phyloP scores from a whole-genome alignment of 1,284 basidiomycete genomes.

The Vanrija sp. region DNA sequence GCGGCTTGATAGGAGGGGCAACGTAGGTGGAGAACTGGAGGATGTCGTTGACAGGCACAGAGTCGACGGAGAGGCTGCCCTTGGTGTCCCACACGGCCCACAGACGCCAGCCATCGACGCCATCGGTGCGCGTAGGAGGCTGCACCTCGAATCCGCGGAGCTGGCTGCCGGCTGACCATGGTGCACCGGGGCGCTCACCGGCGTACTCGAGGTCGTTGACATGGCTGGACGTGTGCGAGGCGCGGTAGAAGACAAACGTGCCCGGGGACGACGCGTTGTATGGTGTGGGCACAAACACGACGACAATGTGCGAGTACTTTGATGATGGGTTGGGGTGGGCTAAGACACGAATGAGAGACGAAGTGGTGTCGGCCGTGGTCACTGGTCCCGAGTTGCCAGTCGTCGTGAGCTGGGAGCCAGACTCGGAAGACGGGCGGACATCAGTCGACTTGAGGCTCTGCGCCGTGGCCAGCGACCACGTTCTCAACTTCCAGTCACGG shows the following conservation, averaged over 20 bases:
- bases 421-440: constrained; percentile 23
- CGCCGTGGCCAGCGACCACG: constrained; percentile 58
- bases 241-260: constrained; percentile 46
- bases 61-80: constrained; percentile 25
- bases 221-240: constrained; percentile 22
- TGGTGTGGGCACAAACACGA: constrained; percentile 43
- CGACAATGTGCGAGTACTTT: constrained; percentile 41
- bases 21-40: constrained; percentile 39
- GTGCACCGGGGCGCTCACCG: constrained; percentile 33
- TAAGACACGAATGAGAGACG: constrained; percentile 39
- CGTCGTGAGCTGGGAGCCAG: too few relatives aligned
- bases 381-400: constrained; percentile 1
- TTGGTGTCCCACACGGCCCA: constrained; percentile 50
- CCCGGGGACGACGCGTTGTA: constrained; percentile 33
- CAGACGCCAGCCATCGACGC: constrained; percentile 43
- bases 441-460: constrained; percentile 44
- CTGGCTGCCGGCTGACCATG: constrained; percentile 26
- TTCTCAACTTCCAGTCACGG: constrained; percentile 75
- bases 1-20: constrained; percentile 14
- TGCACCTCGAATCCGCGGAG: constrained; percentile 49
- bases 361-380: constrained; percentile 10
- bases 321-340: constrained; percentile 32
- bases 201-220: constrained; percentile 37
- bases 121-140: constrained; percentile 25
- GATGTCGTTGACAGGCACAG: constrained; percentile 32